These are phyloP conservation scores for Eruca vesicaria DNA, from an alignment of 441 rosid genomes.

Conservation along the genomic window DNA sequence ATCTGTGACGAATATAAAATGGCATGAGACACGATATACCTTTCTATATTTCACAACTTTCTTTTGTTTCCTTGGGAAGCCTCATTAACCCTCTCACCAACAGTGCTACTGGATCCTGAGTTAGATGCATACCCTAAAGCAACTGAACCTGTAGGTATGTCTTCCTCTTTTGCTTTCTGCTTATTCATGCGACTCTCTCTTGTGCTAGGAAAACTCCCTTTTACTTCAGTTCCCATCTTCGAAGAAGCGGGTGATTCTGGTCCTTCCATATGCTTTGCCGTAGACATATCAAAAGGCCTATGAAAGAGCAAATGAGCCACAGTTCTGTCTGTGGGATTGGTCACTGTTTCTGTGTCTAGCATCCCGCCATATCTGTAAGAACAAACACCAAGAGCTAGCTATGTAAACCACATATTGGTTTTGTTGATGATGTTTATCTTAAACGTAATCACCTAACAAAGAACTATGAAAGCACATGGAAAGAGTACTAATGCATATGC, in stretches of 20 bases:
- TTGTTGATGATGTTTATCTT: neutral
- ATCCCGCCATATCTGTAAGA: constrained; percentile 45
- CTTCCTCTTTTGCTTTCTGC: constrained; percentile 39
- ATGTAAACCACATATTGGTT: constrained; percentile 5
- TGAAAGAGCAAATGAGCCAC: constrained; percentile 93
- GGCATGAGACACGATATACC: constrained; percentile 44
- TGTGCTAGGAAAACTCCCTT: constrained; percentile 33
- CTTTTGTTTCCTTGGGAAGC: constrained; percentile 41
- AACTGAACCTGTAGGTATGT: constrained; percentile 32
- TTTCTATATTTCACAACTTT: constrained; percentile 26
- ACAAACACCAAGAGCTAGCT: constrained; percentile 19
- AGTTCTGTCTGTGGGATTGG: constrained; percentile 86
- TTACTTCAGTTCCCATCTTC: constrained; percentile 46
- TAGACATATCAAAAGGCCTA: constrained; percentile 56
- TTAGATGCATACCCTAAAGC: constrained; percentile 48
- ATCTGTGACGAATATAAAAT: constrained; percentile 26
- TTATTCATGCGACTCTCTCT: constrained; percentile 39
- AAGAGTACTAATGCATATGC: neutral
- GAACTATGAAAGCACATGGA: neutral
- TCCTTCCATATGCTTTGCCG: constrained; percentile 52
- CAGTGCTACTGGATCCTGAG: constrained; percentile 43
- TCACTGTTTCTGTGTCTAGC: constrained; percentile 72
- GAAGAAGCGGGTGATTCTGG: constrained; percentile 62
- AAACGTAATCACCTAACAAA: neutral
- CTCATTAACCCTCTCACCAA: constrained; percentile 38